Evolutionary conservation across 306 rosid genomes (phyloP).

Genomic region (Lathyrus tuberosus): DNA sequence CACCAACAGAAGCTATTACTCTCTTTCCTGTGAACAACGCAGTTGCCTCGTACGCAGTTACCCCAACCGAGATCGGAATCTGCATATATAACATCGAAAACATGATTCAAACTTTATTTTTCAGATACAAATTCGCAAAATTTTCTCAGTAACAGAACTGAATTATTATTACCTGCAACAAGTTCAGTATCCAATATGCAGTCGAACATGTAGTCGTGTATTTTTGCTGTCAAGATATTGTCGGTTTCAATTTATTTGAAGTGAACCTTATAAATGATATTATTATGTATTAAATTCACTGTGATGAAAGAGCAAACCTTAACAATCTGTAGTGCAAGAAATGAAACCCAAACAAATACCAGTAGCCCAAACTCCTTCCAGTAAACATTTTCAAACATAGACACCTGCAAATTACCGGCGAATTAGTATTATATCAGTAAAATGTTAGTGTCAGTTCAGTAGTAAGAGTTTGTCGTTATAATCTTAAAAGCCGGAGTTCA

Average conservation of each 20-base stretch:
- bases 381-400: slow-evolving; percentile 63
- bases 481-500: neutral
- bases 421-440: slow-evolving; percentile 35
- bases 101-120: neutral
- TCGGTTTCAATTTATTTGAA: slow-evolving; percentile 33
- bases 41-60: slow-evolving; percentile 71
- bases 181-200: slow-evolving; percentile 74
- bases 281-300: slow-evolving; percentile 15
- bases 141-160: neutral
- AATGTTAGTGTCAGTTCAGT: neutral
- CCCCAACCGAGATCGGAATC: slow-evolving; percentile 83
- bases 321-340: slow-evolving; percentile 73
- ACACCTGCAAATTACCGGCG: slow-evolving; percentile 52
- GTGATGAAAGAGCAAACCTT: slow-evolving; percentile 59
- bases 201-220: slow-evolving; percentile 64
- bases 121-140: slow-evolving; percentile 1
- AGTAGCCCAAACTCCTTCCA: slow-evolving; percentile 96
- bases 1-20: slow-evolving; percentile 69
- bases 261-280: neutral
- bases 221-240: slow-evolving; percentile 49
- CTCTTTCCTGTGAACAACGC: slow-evolving; percentile 71
- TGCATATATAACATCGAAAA: slow-evolving; percentile 40
- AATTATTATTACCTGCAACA: slow-evolving; percentile 64
- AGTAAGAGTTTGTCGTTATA: neutral
- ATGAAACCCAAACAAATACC: slow-evolving; percentile 82